A percentile compares a stretch with the other conserved stretches of the same genome.
Evolutionary conservation across 2,329 filamentous ascomycete species (phyloP).

Genomic region (Talaromyces pinophilus): DNA sequence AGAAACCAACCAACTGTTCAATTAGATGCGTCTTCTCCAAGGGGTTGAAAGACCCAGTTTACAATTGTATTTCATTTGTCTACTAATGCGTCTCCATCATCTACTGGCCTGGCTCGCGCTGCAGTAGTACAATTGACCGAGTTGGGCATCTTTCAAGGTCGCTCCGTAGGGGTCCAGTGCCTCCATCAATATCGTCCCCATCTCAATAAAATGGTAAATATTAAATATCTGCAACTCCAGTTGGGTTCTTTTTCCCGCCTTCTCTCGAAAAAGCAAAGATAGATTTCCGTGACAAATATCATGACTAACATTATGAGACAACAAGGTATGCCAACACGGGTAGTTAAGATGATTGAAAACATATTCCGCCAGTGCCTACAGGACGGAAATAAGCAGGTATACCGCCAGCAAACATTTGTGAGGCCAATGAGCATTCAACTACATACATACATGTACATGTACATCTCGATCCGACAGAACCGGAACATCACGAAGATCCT

Average conservation of each 20-base stretch:
- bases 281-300: neutral
- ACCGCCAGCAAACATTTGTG: neutral
- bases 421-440: neutral
- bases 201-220: too few relatives aligned
- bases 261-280: neutral
- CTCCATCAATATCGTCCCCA: too few relatives aligned
- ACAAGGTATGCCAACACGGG: neutral
- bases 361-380: neutral
- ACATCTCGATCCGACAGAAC: neutral
- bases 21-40: conserved; percentile 29
- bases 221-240: too few relatives aligned
- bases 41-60: conserved; percentile 7
- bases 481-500: neutral
- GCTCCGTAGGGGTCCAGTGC: neutral
- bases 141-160: neutral
- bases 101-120: neutral
- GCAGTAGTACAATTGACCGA: neutral
- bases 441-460: neutral
- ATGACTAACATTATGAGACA: neutral
- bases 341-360: neutral
- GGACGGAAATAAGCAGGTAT: neutral
- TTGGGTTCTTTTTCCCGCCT: neutral
- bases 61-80: conserved; percentile 23
- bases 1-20: conserved; percentile 36
- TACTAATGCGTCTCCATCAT: neutral